Percentiles rank a stretch among this genome's conserved stretches.
phyloP scores from a whole-genome alignment of 345 rosid species.

The Lepidium africanum region DNA sequence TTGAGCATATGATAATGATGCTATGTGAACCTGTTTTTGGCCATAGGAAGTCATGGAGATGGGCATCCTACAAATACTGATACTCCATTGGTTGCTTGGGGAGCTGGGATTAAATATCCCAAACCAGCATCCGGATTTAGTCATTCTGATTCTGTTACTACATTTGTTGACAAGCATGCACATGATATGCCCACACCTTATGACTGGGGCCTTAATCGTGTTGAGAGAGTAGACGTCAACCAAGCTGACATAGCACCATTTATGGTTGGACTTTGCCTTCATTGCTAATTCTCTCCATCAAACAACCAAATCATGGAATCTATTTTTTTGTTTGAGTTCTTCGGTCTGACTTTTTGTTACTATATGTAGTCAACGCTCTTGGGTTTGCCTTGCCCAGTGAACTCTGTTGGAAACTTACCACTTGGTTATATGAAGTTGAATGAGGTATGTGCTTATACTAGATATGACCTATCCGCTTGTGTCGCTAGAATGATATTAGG shows the following conservation, averaged over 20 bases:
- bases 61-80: conserved; percentile 93
- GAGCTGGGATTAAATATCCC: conserved; percentile 84
- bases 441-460: conserved; percentile 44
- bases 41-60: conserved; percentile 87
- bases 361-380: conserved; percentile 70
- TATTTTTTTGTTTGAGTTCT: not conserved
- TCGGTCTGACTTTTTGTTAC: conserved; percentile 17
- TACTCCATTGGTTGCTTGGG: conserved; percentile 97
- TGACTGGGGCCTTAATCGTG: conserved; percentile 68
- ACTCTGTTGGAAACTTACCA: conserved; percentile 90
- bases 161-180: conserved; percentile 73
- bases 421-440: conserved; percentile 67
- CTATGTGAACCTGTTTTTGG: not conserved
- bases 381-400: conserved; percentile 87
- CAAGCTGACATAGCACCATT: conserved; percentile 97
- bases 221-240: conserved; percentile 94
- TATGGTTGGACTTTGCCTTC: conserved; percentile 47
- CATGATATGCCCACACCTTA: conserved; percentile 80
- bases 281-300: not conserved
- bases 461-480: not conserved
- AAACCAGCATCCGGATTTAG: conserved; percentile 31
- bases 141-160: conserved; percentile 55
- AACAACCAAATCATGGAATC: not conserved
- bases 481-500: too few relatives aligned
- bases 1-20: not conserved